A percentile compares a stretch with the other conserved stretches of the same genome.
phyloP scores from a whole-genome alignment of 208 protist genomes.

The Leishmania aethiopica region DNA sequence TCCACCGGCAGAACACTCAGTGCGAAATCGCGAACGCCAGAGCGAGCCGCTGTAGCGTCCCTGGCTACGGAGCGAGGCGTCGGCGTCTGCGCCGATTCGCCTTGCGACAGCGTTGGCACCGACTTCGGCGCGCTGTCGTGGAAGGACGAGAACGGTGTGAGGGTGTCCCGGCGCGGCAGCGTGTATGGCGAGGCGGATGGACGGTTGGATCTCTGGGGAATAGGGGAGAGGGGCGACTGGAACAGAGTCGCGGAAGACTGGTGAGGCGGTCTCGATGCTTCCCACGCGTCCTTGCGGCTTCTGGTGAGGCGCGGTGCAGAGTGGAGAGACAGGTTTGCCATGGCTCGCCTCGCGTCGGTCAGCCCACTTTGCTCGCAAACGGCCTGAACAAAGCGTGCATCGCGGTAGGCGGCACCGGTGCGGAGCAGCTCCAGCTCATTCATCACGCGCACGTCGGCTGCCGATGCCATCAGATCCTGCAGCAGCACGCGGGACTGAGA shows the following conservation, averaged over 20 bases:
- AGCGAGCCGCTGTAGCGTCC: background rate
- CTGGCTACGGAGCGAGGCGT: conserved; percentile 1
- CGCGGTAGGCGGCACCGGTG: conserved; percentile 40
- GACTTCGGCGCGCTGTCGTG: background rate
- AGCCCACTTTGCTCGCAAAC: conserved; percentile 23
- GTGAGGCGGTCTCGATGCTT: background rate
- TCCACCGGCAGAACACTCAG: conserved; percentile 20
- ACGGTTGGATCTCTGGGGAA: conserved; percentile 6
- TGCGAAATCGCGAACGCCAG: background rate
- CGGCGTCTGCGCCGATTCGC: conserved; percentile 22
- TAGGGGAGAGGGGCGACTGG: conserved; percentile 23
- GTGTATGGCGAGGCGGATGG: conserved; percentile 26
- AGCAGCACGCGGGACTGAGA: conserved; percentile 14
- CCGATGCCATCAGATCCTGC: conserved; percentile 48
- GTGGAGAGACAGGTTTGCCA: conserved; percentile 35
- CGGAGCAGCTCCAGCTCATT: conserved; percentile 80
- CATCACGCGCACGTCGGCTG: conserved; percentile 59
- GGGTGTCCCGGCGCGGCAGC: conserved; percentile 5
- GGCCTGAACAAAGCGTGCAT: conserved; percentile 28
- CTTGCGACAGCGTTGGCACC: conserved; percentile 12
- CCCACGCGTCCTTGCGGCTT: background rate
- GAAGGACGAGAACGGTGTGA: background rate
- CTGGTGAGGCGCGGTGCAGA: conserved; percentile 28
- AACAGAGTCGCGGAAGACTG: background rate
- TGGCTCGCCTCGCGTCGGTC: conserved; percentile 18